These are phyloP conservation scores for Magnolia changhungtana DNA, from an alignment of 164 flowering plant genomes.

Conservation along the genomic window DNA sequence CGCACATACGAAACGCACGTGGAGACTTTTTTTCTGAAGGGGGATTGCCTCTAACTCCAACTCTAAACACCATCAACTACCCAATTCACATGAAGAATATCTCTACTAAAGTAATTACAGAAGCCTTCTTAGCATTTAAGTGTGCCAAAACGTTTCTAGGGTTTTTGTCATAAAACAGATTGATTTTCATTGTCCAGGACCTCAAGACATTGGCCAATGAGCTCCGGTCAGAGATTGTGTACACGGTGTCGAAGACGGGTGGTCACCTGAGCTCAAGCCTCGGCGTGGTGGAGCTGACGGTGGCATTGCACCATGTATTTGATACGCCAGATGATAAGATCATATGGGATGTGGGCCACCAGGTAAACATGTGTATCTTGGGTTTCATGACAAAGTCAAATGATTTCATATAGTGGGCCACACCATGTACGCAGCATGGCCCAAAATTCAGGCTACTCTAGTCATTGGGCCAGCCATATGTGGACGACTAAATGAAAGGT, in stretches of 20 bases:
- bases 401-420: too few species aligned
- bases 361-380: conserved; percentile 18
- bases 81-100: conserved; percentile 17
- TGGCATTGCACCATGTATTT: conserved; percentile 56
- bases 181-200: conserved; percentile 21
- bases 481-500: too few species aligned
- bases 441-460: too few species aligned
- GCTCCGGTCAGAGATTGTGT: conserved; percentile 38
- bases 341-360: conserved; percentile 24
- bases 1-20: too few species aligned
- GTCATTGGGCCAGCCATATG: too few species aligned
- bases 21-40: too few species aligned
- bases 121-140: not conserved
- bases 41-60: conserved; percentile 14
- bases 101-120: conserved; percentile 3
- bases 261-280: conserved; percentile 52
- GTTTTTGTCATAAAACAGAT: not conserved
- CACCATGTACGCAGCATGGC: too few species aligned
- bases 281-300: conserved; percentile 46
- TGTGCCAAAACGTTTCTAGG: not conserved
- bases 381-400: too few species aligned
- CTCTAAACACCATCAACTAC: conserved; percentile 8
- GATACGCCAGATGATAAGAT: conserved; percentile 44
- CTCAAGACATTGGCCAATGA: conserved; percentile 35
- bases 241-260: conserved; percentile 42